Conservation (phyloP, 208 protist genomes). For the Novymonas esmeraldas region DNA sequence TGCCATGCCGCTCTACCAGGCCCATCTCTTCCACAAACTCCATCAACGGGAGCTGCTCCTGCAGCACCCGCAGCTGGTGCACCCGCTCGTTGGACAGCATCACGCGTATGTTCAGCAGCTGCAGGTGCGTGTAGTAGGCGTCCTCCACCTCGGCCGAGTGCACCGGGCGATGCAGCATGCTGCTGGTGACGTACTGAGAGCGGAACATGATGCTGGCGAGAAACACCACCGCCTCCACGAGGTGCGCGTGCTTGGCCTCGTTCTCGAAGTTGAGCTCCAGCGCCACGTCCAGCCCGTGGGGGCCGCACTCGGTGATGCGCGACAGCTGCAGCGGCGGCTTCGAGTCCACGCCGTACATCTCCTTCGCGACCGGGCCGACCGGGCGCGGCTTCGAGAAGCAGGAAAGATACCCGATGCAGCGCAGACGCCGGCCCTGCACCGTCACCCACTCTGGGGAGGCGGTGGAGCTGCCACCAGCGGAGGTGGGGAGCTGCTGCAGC, state of each 20-base stretch:
- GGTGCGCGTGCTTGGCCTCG: constrained; percentile 45
- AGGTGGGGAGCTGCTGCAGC: not conserved
- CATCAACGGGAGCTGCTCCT: constrained; percentile 72
- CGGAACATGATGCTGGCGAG: constrained; percentile 82
- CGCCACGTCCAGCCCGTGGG: constrained; percentile 50
- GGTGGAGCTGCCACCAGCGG: not conserved
- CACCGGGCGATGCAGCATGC: constrained; percentile 63
- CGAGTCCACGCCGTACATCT: not conserved
- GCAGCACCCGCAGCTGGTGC: constrained; percentile 58
- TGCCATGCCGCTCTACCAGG: constrained; percentile 16
- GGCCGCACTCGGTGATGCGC: constrained; percentile 21
- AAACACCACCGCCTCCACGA: constrained; percentile 74
- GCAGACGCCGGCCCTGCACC: constrained; percentile 57
- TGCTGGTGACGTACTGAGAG: constrained; percentile 82
- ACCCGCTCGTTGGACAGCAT: constrained; percentile 53
- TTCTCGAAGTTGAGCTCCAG: constrained; percentile 78
- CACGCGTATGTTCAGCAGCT: constrained; percentile 73
- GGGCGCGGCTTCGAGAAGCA: constrained; percentile 40
- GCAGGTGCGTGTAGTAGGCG: constrained; percentile 74
- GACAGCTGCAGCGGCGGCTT: constrained; percentile 16
- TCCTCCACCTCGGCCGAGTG: constrained; percentile 62
- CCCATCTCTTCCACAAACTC: constrained; percentile 74
- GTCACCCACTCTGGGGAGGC: constrained; percentile 37
- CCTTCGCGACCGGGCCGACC: not conserved
- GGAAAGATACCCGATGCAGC: constrained; percentile 67